These are phyloP conservation scores for Protomyces pachydermus DNA, from an alignment of 1,139 yeast species.

Conservation along the genomic window DNA sequence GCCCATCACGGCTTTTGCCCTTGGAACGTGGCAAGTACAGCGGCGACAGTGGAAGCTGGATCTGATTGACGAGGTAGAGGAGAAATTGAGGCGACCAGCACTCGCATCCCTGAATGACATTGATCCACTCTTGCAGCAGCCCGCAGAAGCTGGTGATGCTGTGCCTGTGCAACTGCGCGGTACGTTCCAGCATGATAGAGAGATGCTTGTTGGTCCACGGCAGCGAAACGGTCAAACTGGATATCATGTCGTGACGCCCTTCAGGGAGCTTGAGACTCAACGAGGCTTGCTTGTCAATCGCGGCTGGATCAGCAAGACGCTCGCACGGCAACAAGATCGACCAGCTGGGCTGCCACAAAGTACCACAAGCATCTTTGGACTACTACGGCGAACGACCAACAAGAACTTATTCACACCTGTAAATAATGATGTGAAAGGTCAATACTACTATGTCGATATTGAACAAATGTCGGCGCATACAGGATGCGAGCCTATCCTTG, in stretches of 20 bases:
- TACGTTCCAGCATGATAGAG: constrained; percentile 74
- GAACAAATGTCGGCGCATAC: constrained; percentile 70
- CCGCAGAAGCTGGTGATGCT: constrained; percentile 34
- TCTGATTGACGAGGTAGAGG: constrained; percentile 75
- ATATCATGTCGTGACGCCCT: constrained; percentile 74
- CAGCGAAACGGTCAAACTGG: constrained; percentile 72
- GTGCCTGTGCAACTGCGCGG: constrained; percentile 67
- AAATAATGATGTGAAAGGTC: background rate
- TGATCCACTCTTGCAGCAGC: background rate
- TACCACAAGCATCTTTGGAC: background rate
- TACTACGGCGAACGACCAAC: background rate
- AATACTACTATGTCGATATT: constrained; percentile 60
- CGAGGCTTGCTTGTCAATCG: constrained; percentile 61
- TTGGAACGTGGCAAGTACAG: constrained; percentile 91
- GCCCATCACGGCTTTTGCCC: constrained; percentile 78
- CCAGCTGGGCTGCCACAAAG: constrained; percentile 39
- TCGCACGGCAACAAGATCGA: constrained; percentile 61
- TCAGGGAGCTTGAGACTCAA: constrained; percentile 61
- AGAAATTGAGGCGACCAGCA: constrained; percentile 68
- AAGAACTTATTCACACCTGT: constrained; percentile 12
- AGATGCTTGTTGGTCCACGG: constrained; percentile 89
- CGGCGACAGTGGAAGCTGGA: constrained; percentile 86
- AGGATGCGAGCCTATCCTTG: constrained; percentile 65
- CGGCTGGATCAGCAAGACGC: constrained; percentile 84
- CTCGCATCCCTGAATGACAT: constrained; percentile 55